phyloP scores from a whole-genome alignment of 805 yeast species.

The Suhomyces sp. region DNA sequence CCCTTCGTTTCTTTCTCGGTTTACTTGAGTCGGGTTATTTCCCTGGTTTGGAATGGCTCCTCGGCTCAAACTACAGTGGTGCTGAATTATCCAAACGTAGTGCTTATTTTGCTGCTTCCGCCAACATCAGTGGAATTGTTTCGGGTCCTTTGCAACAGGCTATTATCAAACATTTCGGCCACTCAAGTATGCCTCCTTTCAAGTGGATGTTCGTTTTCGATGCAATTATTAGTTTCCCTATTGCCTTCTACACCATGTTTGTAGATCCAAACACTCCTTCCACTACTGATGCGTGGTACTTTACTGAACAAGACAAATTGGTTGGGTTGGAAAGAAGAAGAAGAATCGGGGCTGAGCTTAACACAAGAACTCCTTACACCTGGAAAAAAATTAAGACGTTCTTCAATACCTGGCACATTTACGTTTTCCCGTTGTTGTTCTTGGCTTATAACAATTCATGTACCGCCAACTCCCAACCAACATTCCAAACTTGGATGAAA shows the following conservation, averaged over 20 bases:
- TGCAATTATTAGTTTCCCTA: constrained; percentile 35
- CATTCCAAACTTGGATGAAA: constrained; percentile 40
- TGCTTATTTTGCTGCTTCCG: constrained; percentile 32
- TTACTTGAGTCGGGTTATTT: constrained; percentile 48
- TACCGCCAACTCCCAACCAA: constrained; percentile 33
- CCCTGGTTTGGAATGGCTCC: constrained; percentile 45
- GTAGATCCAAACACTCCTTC: constrained; percentile 49
- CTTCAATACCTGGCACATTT: constrained; percentile 50
- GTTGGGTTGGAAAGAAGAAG: constrained; percentile 46
- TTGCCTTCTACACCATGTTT: constrained; percentile 42
- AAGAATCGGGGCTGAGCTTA: constrained; percentile 36
- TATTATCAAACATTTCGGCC: constrained; percentile 17
- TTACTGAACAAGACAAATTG: constrained; percentile 39
- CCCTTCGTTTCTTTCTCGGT: constrained; percentile 40
- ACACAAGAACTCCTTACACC: constrained; percentile 41
- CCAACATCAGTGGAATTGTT: constrained; percentile 33
- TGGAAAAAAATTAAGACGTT: constrained; percentile 37
- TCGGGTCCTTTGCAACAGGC: constrained; percentile 39
- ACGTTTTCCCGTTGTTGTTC: constrained; percentile 41
- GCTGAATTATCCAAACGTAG: constrained; percentile 35
- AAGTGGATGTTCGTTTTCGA: constrained; percentile 49
- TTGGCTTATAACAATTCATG: constrained; percentile 36
- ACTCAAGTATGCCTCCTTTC: constrained; percentile 28
- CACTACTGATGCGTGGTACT: constrained; percentile 42
- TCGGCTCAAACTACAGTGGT: constrained; percentile 34